Evolutionary conservation across 495 filamentous ascomycete genomes (phyloP).

Genomic region (Barbatosphaeria neglecta): DNA sequence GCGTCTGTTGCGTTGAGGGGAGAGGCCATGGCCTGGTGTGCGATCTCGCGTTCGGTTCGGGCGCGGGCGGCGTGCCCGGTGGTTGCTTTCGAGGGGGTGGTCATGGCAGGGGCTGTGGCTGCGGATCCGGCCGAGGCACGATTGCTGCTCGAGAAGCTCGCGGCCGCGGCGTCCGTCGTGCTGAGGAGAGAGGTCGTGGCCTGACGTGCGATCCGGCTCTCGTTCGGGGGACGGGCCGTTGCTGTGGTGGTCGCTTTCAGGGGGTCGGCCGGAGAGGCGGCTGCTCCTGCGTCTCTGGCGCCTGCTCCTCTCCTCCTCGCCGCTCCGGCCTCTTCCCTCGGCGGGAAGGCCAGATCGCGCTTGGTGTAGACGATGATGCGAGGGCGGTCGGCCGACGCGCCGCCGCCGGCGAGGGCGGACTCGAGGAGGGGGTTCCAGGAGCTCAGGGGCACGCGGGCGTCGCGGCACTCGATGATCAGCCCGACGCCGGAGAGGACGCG

Average conservation of each 20-base stretch:
- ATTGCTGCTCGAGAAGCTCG: conserved; percentile 48
- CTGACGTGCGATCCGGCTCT: conserved; percentile 1
- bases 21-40: no score
- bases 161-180: conserved; percentile 18
- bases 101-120: no score
- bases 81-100: no score
- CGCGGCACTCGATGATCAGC: conserved; percentile 88
- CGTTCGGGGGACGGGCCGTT: conserved; percentile 1
- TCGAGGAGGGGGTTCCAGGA: conserved; percentile 91
- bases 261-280: no score
- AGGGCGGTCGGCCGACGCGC: conserved; percentile 31
- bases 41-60: no score
- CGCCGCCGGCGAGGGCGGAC: conserved; percentile 41
- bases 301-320: no score
- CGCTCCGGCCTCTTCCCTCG: not conserved
- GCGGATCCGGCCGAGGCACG: conserved; percentile 28
- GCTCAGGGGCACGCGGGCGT: conserved; percentile 79
- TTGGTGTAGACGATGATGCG: conserved; percentile 90
- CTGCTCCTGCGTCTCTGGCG: not conserved
- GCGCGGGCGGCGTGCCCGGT: no score
- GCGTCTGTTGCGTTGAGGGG: no score
- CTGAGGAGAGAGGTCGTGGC: conserved; percentile 14
- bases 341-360: conserved; percentile 51
- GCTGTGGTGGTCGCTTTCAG: not conserved
- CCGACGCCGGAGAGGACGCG: conserved; percentile 68